A percentile compares a stretch with the other conserved stretches of the same genome.
Conservation (phyloP, 495 filamentous ascomycete genomes). For the Penicillium cataractarum region DNA sequence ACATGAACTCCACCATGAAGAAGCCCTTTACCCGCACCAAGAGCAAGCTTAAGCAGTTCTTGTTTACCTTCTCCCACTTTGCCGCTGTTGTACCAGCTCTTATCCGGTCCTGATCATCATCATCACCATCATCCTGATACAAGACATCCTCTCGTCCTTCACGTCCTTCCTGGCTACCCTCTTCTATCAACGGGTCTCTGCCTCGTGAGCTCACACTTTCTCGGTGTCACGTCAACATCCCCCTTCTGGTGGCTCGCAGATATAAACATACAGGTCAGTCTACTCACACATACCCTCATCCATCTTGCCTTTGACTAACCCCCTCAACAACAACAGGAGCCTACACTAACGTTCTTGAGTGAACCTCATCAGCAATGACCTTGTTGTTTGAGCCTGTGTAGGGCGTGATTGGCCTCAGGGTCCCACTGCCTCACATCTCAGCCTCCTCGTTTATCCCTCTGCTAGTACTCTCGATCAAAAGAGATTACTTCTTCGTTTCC, state of each 20-base stretch:
- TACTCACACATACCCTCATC: not conserved
- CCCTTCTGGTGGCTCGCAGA: not conserved
- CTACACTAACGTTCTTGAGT: constrained; percentile 4
- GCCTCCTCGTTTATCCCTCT: not conserved
- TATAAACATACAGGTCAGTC: not conserved
- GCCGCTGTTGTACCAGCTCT: not conserved
- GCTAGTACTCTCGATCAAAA: not conserved
- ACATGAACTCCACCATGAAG: not conserved
- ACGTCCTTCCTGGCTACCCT: not conserved
- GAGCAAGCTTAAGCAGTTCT: not conserved
- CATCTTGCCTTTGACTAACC: not conserved
- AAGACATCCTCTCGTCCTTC: not conserved
- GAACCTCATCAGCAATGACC: not conserved
- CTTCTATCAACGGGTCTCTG: not conserved
- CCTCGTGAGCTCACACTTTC: not conserved
- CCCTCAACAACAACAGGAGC: not conserved
- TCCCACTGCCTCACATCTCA: not conserved
- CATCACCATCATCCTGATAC: not conserved
- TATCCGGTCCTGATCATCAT: not conserved
- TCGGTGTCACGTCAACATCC: not conserved
- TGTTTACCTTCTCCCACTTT: not conserved
- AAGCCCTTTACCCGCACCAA: not conserved
- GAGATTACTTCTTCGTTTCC: not conserved
- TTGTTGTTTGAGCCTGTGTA: not conserved
- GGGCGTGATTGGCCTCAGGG: not conserved